Evolutionary conservation across 2,329 filamentous ascomycete genomes (phyloP).

Genomic region (Clarireedia hainanense): DNA sequence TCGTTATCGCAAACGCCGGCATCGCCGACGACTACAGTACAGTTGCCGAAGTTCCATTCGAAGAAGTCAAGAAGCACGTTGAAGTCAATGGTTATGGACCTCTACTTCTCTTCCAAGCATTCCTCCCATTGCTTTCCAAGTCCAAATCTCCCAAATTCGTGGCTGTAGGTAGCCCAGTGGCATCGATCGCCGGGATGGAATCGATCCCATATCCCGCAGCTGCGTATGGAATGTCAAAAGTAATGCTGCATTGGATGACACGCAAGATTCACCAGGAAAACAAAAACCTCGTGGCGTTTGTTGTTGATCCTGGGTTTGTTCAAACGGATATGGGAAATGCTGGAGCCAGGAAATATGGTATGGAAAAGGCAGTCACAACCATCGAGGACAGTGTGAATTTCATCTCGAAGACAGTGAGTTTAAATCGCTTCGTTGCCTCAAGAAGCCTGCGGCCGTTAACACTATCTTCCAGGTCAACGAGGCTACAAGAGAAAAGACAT

Average conservation of each 20-base stretch:
- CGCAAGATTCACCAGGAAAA: not conserved
- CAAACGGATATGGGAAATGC: not conserved
- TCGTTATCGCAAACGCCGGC: not conserved
- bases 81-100: not conserved
- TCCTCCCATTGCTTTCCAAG: not conserved
- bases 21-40: not conserved
- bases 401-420: not conserved
- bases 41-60: not conserved
- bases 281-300: not conserved
- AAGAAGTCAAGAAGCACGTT: not conserved
- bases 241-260: not conserved
- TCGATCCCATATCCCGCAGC: not conserved
- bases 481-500: not conserved
- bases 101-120: not conserved
- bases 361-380: not conserved
- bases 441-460: not conserved
- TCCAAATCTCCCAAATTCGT: not conserved
- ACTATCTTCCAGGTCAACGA: not conserved
- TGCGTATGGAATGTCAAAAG: not conserved
- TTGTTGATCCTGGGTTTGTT: not conserved
- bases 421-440: not conserved
- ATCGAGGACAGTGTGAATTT: not conserved
- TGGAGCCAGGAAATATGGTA: not conserved
- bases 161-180: not conserved
- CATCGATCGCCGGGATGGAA: not conserved